phyloP scores from a whole-genome alignment of 1,139 yeast genomes.

The Diutina catenulata region DNA sequence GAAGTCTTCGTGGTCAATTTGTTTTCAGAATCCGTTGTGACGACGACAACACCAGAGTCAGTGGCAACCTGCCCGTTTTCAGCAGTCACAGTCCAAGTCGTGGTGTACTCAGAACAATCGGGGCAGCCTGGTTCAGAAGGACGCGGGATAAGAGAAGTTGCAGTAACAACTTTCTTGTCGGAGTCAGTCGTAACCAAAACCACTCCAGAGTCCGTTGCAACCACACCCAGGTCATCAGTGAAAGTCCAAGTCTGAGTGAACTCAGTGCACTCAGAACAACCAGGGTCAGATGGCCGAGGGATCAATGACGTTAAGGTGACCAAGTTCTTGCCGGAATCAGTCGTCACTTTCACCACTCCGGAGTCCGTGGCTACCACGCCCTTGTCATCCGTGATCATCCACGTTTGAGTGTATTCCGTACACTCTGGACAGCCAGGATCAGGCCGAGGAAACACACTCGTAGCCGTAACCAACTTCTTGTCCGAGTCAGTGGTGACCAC shows the following conservation, averaged over 20 bases:
- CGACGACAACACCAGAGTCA: constrained; percentile 3
- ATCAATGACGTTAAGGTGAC: background rate
- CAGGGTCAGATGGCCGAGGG: too few relatives aligned
- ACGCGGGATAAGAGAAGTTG: background rate
- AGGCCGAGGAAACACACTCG: background rate
- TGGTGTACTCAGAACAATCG: background rate
- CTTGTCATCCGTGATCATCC: too few relatives aligned
- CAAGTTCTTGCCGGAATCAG: background rate
- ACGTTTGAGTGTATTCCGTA: too few relatives aligned
- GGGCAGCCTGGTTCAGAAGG: background rate
- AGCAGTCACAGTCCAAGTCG: background rate
- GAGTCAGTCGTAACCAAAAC: background rate
- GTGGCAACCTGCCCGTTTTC: background rate
- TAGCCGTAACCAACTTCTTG: background rate
- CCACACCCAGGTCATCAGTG: too few relatives aligned
- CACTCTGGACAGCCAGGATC: too few relatives aligned
- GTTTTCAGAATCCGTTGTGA: constrained; percentile 1
- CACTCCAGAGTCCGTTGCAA: background rate
- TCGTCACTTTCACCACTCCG: background rate
- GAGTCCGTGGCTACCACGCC: background rate
- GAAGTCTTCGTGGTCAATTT: background rate
- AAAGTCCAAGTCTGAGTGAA: too few relatives aligned
- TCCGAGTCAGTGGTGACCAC: constrained; percentile 2
- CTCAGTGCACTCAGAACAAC: too few relatives aligned
- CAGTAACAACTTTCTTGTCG: background rate